Conservation (phyloP, 495 filamentous ascomycete species). For the Schizothecium vesticola region DNA sequence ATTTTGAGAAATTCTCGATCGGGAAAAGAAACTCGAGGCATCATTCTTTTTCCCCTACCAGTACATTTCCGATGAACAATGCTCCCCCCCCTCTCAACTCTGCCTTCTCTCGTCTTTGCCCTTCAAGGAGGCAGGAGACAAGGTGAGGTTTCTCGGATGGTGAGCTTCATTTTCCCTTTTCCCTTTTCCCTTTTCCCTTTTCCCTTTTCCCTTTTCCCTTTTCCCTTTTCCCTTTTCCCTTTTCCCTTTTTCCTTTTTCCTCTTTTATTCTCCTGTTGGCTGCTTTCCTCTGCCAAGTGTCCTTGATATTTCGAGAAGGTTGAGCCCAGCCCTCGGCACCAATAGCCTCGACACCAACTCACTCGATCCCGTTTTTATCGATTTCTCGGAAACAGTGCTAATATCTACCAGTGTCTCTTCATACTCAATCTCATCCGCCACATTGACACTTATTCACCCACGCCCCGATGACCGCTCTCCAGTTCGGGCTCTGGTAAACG, state of each 20-base stretch:
- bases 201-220: conserved; percentile 16
- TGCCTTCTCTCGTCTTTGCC: conserved; percentile 63
- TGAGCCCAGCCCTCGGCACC: too few relatives aligned
- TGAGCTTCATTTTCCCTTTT: conserved; percentile 40
- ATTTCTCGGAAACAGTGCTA: conserved; percentile 8
- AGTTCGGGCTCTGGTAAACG: conserved; percentile 55
- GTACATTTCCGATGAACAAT: conserved; percentile 40
- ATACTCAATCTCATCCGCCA: conserved; percentile 57
- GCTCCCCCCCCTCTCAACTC: conserved; percentile 60
- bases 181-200: conserved; percentile 25
- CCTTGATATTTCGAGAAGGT: neutral
- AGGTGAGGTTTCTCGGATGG: conserved; percentile 92
- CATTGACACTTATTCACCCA: conserved; percentile 61
- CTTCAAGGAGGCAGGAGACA: conserved; percentile 52
- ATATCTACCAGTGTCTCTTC: conserved; percentile 53
- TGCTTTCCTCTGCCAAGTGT: neutral
- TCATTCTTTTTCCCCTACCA: neutral
- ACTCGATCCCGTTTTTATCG: too few relatives aligned
- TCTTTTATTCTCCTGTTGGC: conserved; percentile 7
- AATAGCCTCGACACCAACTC: conserved; percentile 4
- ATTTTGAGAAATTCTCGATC: neutral
- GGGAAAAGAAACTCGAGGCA: neutral
- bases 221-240: conserved; percentile 18
- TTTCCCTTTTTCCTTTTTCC: conserved; percentile 9
- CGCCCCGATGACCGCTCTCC: conserved; percentile 42